Percentiles rank a stretch among this genome's conserved stretches.
Conservation (phyloP, 2,329 filamentous ascomycete species). For the Blumeriella jaapii region DNA sequence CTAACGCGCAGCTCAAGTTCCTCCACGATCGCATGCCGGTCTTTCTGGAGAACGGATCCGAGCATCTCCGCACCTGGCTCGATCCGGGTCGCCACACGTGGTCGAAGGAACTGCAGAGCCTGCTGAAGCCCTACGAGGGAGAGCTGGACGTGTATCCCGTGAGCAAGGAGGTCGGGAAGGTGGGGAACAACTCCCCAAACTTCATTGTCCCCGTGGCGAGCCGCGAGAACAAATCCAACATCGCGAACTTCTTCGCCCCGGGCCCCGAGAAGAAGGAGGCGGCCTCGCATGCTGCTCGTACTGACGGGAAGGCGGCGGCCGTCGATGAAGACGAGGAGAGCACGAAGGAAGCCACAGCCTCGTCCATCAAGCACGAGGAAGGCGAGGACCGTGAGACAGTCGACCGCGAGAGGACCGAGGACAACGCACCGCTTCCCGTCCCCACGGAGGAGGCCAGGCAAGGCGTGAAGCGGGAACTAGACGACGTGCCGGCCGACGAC, state of each 20-base stretch:
- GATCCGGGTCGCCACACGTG: slow-evolving; percentile 63
- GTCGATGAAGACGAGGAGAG: slow-evolving; percentile 7
- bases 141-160: slow-evolving; percentile 81
- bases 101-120: slow-evolving; percentile 63
- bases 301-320: slow-evolving; percentile 9
- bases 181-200: slow-evolving; percentile 75
- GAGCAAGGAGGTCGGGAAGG: slow-evolving; percentile 81
- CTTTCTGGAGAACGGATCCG: slow-evolving; percentile 66
- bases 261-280: slow-evolving; percentile 10
- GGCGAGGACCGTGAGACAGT: slow-evolving; percentile 19
- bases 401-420: slow-evolving; percentile 19
- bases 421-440: slow-evolving; percentile 22
- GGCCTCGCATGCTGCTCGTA: not conserved
- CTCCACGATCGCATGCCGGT: slow-evolving; percentile 95
- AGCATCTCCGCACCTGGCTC: slow-evolving; percentile 63
- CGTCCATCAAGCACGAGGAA: slow-evolving; percentile 17
- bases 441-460: slow-evolving; percentile 16
- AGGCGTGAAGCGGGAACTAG: slow-evolving; percentile 22
- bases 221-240: slow-evolving; percentile 82
- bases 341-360: slow-evolving; percentile 11
- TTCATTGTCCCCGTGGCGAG: slow-evolving; percentile 78
- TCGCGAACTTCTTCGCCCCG: slow-evolving; percentile 82
- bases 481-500: slow-evolving; percentile 19
- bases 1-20: slow-evolving; percentile 72
- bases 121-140: slow-evolving; percentile 69